Evolutionary conservation across 208 protist species (phyloP).

Genomic region (Acanthamoeba triangularis): DNA sequence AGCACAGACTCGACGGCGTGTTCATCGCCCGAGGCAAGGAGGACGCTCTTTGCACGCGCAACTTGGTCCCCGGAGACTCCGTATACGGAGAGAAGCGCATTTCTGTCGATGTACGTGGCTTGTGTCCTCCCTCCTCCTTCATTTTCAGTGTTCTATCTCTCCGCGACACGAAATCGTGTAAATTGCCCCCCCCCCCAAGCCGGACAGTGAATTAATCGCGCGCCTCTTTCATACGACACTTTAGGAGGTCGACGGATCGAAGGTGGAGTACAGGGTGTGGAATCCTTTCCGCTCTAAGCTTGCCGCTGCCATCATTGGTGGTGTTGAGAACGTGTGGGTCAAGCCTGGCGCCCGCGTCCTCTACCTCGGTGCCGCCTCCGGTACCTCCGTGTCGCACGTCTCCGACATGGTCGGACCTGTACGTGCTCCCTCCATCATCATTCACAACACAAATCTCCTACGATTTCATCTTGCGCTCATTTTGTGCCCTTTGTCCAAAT

Average conservation of each 20-base stretch:
- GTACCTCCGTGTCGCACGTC: slow-evolving; percentile 99
- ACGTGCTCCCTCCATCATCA: slow-evolving; percentile 74
- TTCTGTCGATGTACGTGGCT: slow-evolving; percentile 90
- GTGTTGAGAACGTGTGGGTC: slow-evolving; percentile 99
- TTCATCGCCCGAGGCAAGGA: slow-evolving; percentile 99
- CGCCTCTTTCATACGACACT: neutral
- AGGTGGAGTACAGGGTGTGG: slow-evolving; percentile 99
- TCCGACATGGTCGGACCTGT: slow-evolving; percentile 99
- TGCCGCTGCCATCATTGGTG: slow-evolving; percentile 98
- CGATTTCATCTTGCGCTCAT: neutral
- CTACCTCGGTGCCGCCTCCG: slow-evolving; percentile 99
- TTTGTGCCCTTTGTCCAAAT: neutral
- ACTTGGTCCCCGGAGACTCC: slow-evolving; percentile 98
- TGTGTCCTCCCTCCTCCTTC: neutral
- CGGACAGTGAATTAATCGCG: no score
- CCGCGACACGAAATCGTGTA: slow-evolving; percentile 39
- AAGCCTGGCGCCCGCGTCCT: slow-evolving; percentile 99
- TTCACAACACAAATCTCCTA: neutral
- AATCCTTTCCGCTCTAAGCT: slow-evolving; percentile 99
- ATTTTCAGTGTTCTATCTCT: neutral
- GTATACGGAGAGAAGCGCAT: slow-evolving; percentile 99
- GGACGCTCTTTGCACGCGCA: slow-evolving; percentile 98
- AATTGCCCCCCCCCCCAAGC: neutral
- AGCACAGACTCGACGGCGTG: slow-evolving; percentile 98
- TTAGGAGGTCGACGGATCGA: slow-evolving; percentile 93